Conservation (phyloP, 345 rosid species). For the Eucalyptus sp. region DNA sequence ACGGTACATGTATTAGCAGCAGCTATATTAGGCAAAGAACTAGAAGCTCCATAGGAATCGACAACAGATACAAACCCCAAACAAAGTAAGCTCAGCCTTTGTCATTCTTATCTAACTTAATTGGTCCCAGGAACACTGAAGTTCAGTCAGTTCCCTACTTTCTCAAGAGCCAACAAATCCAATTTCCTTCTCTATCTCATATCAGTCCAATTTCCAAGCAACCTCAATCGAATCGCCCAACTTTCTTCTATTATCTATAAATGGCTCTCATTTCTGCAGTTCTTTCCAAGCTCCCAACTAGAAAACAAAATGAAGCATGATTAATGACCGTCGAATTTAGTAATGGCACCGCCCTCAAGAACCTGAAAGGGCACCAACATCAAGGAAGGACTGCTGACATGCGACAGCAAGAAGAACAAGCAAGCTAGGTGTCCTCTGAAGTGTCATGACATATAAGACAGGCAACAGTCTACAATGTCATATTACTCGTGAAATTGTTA, state of each 20-base stretch:
- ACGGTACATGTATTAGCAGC: not conserved
- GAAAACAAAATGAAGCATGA: not conserved
- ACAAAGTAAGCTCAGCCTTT: not conserved
- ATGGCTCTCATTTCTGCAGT: not conserved
- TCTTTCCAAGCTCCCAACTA: not conserved
- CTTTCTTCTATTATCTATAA: not conserved
- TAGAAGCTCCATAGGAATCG: not conserved
- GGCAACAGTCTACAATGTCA: not conserved
- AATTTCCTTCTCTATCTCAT: not conserved
- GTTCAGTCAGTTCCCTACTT: not conserved
- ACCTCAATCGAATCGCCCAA: not conserved
- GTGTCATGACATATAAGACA: not conserved
- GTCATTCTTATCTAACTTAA: not conserved
- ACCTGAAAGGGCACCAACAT: not conserved
- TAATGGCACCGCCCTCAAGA: not conserved
- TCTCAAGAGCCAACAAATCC: not conserved
- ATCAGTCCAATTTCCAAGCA: not conserved
- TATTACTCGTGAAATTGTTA: not conserved
- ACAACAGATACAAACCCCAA: not conserved
- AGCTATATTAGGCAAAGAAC: not conserved
- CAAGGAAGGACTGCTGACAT: not conserved
- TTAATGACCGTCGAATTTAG: not conserved
- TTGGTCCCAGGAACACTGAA: not conserved
- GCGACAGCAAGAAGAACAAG: not conserved
- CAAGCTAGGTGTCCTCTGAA: not conserved